These are phyloP conservation scores for Agaricus sinodeliciosus DNA, from an alignment of 768 basidiomycete species.

Conservation along the genomic window DNA sequence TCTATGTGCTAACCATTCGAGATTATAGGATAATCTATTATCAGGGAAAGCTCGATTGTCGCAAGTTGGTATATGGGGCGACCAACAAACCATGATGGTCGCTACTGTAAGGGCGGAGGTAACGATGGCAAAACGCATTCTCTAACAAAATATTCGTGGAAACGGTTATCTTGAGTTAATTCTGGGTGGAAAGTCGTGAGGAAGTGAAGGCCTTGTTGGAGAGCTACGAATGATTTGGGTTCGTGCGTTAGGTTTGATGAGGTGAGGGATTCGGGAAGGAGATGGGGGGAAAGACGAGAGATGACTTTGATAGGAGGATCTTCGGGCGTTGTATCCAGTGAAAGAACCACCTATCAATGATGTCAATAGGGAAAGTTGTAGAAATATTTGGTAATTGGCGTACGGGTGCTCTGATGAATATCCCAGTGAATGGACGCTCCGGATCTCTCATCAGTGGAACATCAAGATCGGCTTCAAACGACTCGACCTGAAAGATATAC, in stretches of 20 bases:
- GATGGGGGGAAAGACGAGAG: constrained; percentile 54
- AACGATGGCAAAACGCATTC: constrained; percentile 51
- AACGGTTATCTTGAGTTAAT: constrained; percentile 76
- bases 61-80: no score
- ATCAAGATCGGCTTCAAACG: constrained; percentile 75
- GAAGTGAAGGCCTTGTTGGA: constrained; percentile 78
- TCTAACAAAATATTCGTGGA: constrained; percentile 87
- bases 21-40: no score
- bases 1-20: no score
- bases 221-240: constrained; percentile 69
- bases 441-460: constrained; percentile 59
- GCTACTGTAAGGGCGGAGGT: not conserved
- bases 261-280: constrained; percentile 33
- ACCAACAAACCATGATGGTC: no score
- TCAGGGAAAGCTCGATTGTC: no score
- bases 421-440: constrained; percentile 60
- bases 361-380: not conserved
- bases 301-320: constrained; percentile 63
- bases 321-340: constrained; percentile 27
- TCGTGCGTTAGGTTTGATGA: constrained; percentile 44
- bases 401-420: constrained; percentile 94
- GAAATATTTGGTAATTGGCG: constrained; percentile 16
- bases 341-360: no score
- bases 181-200: constrained; percentile 95
- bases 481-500: constrained; percentile 58